Evolutionary conservation across 306 rosid genomes (phyloP).

Genomic region (Bauhinia variegata): DNA sequence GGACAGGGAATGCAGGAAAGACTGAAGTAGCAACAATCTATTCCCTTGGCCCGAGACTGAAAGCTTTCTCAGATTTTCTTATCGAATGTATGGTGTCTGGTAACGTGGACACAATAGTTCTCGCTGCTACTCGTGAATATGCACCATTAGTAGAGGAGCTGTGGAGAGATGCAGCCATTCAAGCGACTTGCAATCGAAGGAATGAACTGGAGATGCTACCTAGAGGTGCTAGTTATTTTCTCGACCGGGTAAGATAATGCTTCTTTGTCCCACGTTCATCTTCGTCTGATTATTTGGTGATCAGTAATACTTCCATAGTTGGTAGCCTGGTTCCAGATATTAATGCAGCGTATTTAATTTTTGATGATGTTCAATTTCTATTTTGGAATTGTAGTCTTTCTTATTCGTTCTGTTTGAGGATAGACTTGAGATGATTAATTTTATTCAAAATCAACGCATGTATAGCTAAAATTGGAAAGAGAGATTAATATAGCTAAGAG

Average conservation of each 20-base stretch:
- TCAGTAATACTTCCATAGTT: not conserved
- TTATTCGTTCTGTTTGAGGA: conserved; percentile 8
- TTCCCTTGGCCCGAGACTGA: conserved; percentile 55
- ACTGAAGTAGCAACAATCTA: conserved; percentile 43
- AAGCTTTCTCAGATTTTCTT: conserved; percentile 70
- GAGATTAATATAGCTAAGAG: not conserved
- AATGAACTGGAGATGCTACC: conserved; percentile 75
- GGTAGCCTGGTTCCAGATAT: conserved; percentile 2
- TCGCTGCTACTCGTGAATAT: conserved; percentile 57
- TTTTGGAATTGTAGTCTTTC: conserved; percentile 3
- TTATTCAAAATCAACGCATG: not conserved
- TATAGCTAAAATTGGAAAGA: conserved; percentile 5
- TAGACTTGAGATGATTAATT: not conserved
- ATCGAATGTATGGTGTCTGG: conserved; percentile 56
- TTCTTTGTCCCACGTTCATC: conserved; percentile 22
- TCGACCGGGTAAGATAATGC: conserved; percentile 59
- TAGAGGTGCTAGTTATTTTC: conserved; percentile 65
- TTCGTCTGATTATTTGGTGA: not conserved
- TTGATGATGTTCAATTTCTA: conserved; percentile 14
- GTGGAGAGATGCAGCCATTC: conserved; percentile 79
- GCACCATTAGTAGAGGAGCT: conserved; percentile 63
- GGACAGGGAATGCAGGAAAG: conserved; percentile 46
- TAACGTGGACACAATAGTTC: conserved; percentile 59
- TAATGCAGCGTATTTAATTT: conserved; percentile 6
- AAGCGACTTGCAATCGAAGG: conserved; percentile 66